A percentile compares a stretch with the other conserved stretches of the same genome.
Conservation (phyloP, 352 stramenopile species). For the Phytopythium mirpurense region DNA sequence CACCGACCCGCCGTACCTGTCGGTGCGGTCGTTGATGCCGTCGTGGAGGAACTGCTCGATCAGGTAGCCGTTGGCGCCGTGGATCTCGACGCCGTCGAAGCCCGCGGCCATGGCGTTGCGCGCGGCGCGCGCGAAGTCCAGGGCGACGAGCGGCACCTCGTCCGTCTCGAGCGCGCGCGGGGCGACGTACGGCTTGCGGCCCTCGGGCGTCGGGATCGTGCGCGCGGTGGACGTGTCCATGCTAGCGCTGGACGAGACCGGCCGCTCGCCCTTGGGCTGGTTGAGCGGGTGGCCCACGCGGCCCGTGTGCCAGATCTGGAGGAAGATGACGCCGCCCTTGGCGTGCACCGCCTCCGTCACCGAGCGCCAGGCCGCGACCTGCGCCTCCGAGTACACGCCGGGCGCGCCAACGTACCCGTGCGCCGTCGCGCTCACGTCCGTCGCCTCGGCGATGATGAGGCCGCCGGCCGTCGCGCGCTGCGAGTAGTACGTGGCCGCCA, state of each 20-base stretch:
- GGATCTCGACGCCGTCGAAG: slow-evolving; percentile 85
- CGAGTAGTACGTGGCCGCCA: slow-evolving; percentile 43
- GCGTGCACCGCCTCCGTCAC: slow-evolving; percentile 59
- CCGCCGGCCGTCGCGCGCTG: slow-evolving; percentile 45
- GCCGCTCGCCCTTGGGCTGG: slow-evolving; percentile 39
- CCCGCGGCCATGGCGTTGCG: slow-evolving; percentile 49
- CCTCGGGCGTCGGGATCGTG: slow-evolving; percentile 20
- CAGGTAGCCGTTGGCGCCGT: slow-evolving; percentile 86
- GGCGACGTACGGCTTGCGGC: slow-evolving; percentile 28
- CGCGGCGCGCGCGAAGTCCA: slow-evolving; percentile 56
- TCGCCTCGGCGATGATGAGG: slow-evolving; percentile 53
- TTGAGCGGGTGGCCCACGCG: slow-evolving; percentile 53
- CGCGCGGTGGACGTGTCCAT: slow-evolving; percentile 24
- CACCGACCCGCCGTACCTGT: slow-evolving; percentile 72
- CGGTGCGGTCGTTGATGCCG: slow-evolving; percentile 60
- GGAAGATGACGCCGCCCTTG: slow-evolving; percentile 57
- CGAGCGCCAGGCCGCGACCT: slow-evolving; percentile 41
- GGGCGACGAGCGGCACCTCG: slow-evolving; percentile 55
- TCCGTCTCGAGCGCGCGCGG: slow-evolving; percentile 59
- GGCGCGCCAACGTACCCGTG: slow-evolving; percentile 31
- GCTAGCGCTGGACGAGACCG: slow-evolving; percentile 40
- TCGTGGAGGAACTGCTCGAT: slow-evolving; percentile 83
- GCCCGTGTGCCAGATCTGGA: slow-evolving; percentile 86
- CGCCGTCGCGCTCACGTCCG: slow-evolving; percentile 38
- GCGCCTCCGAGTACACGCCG: slow-evolving; percentile 35